A percentile compares a stretch with the other conserved stretches of the same genome.
Conservation (phyloP, 495 filamentous ascomycete genomes). For the Poronia punctata region DNA sequence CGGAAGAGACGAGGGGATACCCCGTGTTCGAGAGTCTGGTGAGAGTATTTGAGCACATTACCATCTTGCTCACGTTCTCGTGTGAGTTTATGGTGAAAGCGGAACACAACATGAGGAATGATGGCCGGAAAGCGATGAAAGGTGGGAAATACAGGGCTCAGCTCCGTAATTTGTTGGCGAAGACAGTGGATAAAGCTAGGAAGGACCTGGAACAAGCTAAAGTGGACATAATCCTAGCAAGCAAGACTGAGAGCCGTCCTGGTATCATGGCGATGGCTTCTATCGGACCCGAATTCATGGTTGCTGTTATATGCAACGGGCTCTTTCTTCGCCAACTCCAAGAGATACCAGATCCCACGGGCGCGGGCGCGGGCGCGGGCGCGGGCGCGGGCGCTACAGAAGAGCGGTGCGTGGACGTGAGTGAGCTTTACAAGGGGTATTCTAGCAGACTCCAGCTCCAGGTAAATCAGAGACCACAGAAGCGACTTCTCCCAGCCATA, state of each 20-base stretch:
- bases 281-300: slow-evolving; percentile 8
- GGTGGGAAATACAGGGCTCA: neutral
- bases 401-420: neutral
- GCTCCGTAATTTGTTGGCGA: neutral
- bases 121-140: neutral
- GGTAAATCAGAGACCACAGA: slow-evolving; percentile 7
- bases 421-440: slow-evolving; percentile 4
- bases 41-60: neutral
- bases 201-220: slow-evolving; percentile 3
- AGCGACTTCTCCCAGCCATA: slow-evolving; percentile 9
- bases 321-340: neutral
- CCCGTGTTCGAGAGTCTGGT: neutral
- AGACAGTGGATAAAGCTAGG: neutral
- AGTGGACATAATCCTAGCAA: slow-evolving; percentile 6
- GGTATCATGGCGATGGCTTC: neutral
- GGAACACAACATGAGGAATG: neutral
- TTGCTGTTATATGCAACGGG: neutral
- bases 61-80: neutral
- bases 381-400: neutral
- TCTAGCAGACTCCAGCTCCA: slow-evolving; percentile 3
- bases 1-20: neutral
- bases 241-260: neutral
- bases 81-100: neutral
- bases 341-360: too few species aligned
- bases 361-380: too few species aligned